phyloP scores from a whole-genome alignment of 257 asterid genomes.

The Rubia yunnanensis region DNA sequence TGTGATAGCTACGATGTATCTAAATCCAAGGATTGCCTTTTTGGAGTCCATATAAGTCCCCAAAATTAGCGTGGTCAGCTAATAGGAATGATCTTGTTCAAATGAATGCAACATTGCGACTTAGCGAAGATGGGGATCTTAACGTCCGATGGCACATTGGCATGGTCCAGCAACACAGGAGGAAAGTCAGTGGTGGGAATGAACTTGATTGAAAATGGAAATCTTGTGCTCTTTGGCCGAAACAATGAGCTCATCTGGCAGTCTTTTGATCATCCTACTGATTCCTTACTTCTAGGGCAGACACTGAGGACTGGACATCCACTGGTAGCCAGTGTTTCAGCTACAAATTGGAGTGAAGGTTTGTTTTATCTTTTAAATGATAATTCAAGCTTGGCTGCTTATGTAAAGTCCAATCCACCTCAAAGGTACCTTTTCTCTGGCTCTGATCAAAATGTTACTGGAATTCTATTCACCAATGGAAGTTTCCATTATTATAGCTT shows the following conservation, averaged over 20 bases:
- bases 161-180: slow-evolving; percentile 15
- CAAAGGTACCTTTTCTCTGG: slow-evolving; percentile 5
- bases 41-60: no score
- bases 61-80: no score
- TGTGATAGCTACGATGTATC: no score
- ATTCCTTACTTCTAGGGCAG: slow-evolving; percentile 10
- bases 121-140: slow-evolving; percentile 1
- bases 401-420: slow-evolving; percentile 11
- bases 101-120: slow-evolving; percentile 8
- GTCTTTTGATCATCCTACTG: slow-evolving; percentile 17
- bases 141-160: neutral
- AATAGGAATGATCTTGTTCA: no score
- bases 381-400: neutral
- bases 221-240: slow-evolving; percentile 11
- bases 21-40: no score
- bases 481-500: neutral
- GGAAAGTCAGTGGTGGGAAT: slow-evolving; percentile 10
- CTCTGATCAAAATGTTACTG: neutral
- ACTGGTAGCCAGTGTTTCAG: slow-evolving; percentile 14
- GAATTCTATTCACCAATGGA: neutral
- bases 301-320: neutral
- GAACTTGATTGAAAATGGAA: slow-evolving; percentile 13
- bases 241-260: slow-evolving; percentile 15
- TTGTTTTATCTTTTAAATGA: neutral
- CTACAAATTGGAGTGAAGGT: slow-evolving; percentile 8